These are phyloP conservation scores for Cyberlindnera euphorbiiphila DNA, from an alignment of 805 yeast species.

Conservation along the genomic window DNA sequence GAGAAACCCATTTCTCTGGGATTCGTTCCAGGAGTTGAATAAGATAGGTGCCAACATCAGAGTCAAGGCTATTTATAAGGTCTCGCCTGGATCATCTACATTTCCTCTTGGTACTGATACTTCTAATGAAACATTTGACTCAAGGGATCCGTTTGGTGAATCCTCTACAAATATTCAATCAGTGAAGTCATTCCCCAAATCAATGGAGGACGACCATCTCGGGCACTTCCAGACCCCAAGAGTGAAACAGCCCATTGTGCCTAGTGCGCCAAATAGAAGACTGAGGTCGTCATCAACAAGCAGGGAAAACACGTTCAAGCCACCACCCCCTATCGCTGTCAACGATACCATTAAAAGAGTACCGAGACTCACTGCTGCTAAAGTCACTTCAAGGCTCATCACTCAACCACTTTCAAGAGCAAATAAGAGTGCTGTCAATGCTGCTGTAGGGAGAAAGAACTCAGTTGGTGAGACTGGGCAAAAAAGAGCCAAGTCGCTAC, in stretches of 20 bases:
- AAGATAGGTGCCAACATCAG: conserved; percentile 67
- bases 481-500: conserved; percentile 19
- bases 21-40: conserved; percentile 75
- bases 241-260: conserved; percentile 32
- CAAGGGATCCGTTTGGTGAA: conserved; percentile 30
- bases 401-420: conserved; percentile 35
- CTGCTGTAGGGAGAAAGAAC: conserved; percentile 9
- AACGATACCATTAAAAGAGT: conserved; percentile 24
- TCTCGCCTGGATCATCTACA: conserved; percentile 10
- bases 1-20: conserved; percentile 79
- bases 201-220: conserved; percentile 16
- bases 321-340: conserved; percentile 17
- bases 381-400: conserved; percentile 44
- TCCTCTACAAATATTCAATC: conserved; percentile 19
- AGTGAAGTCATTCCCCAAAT: conserved; percentile 14
- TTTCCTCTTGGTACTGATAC: conserved; percentile 14
- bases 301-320: conserved; percentile 17
- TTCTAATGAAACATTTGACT: conserved; percentile 9
- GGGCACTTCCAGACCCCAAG: conserved; percentile 40
- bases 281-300: conserved; percentile 23
- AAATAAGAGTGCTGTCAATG: conserved; percentile 11
- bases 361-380: conserved; percentile 37
- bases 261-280: conserved; percentile 39
- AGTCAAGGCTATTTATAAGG: conserved; percentile 49
- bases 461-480: conserved; percentile 16